These are phyloP conservation scores for Aspergillus ostianus DNA, from an alignment of 495 filamentous ascomycete genomes.

Conservation along the genomic window DNA sequence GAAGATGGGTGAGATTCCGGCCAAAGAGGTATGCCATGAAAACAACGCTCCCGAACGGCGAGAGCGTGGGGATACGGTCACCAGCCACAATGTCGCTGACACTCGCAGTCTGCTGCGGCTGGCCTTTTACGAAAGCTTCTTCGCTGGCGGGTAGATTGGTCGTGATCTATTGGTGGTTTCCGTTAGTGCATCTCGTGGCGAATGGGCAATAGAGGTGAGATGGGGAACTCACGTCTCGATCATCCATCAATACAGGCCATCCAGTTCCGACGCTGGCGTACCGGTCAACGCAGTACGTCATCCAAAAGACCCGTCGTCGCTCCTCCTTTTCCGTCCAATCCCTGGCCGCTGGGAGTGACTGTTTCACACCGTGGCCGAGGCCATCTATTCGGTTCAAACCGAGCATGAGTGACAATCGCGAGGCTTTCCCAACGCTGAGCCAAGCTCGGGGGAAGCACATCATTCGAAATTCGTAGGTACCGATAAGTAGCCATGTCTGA, in stretches of 20 bases:
- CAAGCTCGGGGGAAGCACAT: conserved; percentile 98
- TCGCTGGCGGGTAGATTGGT: conserved; percentile 83
- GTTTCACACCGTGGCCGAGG: conserved; percentile 84
- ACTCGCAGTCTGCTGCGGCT: conserved; percentile 64
- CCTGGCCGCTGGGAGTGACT: conserved; percentile 76
- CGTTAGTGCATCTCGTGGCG: background rate
- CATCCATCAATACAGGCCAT: conserved; percentile 93
- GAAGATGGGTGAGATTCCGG: conserved; percentile 89
- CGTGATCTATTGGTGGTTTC: conserved; percentile 55
- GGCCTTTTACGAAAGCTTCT: conserved; percentile 81
- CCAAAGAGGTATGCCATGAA: conserved; percentile 88
- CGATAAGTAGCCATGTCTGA: conserved; percentile 79
- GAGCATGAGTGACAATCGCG: conserved; percentile 84
- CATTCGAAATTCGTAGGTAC: conserved; percentile 89
- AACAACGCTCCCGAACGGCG: conserved; percentile 77
- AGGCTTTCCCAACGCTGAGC: conserved; percentile 81
- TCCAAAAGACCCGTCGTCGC: conserved; percentile 89
- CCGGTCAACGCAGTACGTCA: conserved; percentile 83
- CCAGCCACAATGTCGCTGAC: conserved; percentile 72
- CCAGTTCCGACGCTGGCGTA: conserved; percentile 97
- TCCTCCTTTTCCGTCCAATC: conserved; percentile 96
- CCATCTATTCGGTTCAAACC: conserved; percentile 89
- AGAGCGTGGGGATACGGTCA: conserved; percentile 65
- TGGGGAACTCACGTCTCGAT: conserved; percentile 66
- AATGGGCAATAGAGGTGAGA: background rate